These are phyloP conservation scores for Alternaria ventricosa DNA, from an alignment of 2,329 filamentous ascomycete genomes.

Conservation along the genomic window DNA sequence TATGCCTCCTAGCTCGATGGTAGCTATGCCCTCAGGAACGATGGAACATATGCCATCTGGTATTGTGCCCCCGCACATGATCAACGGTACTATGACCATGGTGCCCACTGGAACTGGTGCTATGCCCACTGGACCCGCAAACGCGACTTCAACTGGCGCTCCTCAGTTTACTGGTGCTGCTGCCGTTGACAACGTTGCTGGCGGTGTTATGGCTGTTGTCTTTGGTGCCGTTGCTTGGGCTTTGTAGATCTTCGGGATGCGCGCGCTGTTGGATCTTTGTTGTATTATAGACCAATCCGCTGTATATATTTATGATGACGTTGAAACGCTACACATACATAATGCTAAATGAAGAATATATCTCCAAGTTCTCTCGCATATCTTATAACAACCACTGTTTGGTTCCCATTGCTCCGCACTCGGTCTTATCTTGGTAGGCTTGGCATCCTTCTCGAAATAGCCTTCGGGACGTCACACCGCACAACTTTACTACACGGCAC, in stretches of 20 bases:
- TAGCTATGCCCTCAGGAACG: neutral
- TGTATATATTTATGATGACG: neutral
- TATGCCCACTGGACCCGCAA: slow-evolving; percentile 5
- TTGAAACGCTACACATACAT: neutral
- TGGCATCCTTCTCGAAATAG: neutral
- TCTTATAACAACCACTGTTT: neutral
- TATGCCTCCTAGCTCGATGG: neutral
- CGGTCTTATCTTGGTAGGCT: neutral
- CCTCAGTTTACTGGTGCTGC: slow-evolving; percentile 25
- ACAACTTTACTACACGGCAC: neutral
- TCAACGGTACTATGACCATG: slow-evolving; percentile 11
- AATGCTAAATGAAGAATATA: neutral
- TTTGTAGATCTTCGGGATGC: slow-evolving; percentile 2
- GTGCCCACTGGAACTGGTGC: slow-evolving; percentile 7
- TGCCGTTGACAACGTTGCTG: slow-evolving; percentile 5
- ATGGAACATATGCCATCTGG: neutral
- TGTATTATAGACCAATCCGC: neutral
- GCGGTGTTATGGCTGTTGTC: slow-evolving; percentile 16
- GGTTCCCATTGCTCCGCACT: neutral
- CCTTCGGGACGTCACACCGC: no score
- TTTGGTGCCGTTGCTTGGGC: slow-evolving; percentile 19
- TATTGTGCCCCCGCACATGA: neutral
- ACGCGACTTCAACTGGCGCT: neutral
- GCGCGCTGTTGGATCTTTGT: neutral
- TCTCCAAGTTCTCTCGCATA: neutral